Base-by-base conservation (phyloP, 805 yeast genomes). In the Wickerhamiella alocasiicola region DNA sequence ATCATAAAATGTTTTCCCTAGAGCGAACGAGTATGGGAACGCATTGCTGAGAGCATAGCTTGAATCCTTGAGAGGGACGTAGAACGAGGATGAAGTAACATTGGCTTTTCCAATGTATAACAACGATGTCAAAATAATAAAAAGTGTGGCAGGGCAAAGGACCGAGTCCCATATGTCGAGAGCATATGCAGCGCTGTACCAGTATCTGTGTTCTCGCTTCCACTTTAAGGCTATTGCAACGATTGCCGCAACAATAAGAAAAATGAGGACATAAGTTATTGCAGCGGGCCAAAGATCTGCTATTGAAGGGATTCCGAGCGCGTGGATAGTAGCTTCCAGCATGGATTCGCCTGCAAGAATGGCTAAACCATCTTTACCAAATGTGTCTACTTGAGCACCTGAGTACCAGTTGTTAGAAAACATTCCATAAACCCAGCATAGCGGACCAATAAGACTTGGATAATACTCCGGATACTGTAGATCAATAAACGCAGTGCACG, bases 381-480 rank as follows among this genome's bases (percentile, higher is more conserved):
- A n/a, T 6, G 4, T 25, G 12, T 12, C 11, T 2, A 31, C 24
- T 3, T 11, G n/a, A 7, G n/a, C 9, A 12, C 15, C 21, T 6
- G 31, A 27, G 2, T 26, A n/a, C 31, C 31, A 27, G 19, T 27
- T 36, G 17, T 36, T 36, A 6, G 39, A 23, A 23, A 36, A 24
- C 17, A 36, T 36, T 4, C 39, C 39, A 19, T 26, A 16, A 18
- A 36, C 25, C 39, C 39, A 36, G 18, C 26, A 11, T 17, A 36
- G 11, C 7, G 13, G 12, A 15, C 31, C 31, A 12, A 18, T 9
- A 5, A 27, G n/a, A 9, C 31, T 12, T 12, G 23, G 39, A 9
- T 18, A 36, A n/a, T 36, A 36, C n/a, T 13, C 39, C 2, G 39
- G 39, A 24, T 24, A 36, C 17, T 36, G 31, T n/a, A 36, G 31